phyloP scores from a whole-genome alignment of 2,329 filamentous ascomycete species.

The Exophiala sp. region DNA sequence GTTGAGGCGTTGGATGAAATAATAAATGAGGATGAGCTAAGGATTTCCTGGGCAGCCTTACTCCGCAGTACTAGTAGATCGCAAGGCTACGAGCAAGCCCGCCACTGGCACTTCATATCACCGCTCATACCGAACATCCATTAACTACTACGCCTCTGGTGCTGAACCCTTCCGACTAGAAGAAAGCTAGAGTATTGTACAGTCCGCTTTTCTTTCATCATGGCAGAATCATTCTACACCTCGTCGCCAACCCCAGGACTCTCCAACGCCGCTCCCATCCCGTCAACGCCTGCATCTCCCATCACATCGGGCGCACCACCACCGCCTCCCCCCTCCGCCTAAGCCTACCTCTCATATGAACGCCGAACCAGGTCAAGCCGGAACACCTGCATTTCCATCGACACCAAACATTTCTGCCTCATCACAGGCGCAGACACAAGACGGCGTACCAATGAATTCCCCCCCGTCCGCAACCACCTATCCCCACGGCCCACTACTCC shows the following conservation, averaged over 20 bases:
- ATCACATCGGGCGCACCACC: conserved; percentile 13
- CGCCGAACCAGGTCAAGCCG: conserved; percentile 15
- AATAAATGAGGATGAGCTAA: neutral
- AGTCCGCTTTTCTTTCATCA: neutral
- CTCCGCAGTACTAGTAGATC: conserved; percentile 6
- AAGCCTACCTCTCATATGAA: conserved; percentile 21
- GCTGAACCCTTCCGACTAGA: no score
- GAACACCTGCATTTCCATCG: conserved; percentile 11
- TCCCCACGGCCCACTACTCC: conserved; percentile 38
- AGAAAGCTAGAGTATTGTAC: no score
- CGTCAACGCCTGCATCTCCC: conserved; percentile 13
- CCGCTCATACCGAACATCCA: neutral
- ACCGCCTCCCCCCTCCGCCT: conserved; percentile 19
- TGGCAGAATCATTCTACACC: conserved; percentile 24
- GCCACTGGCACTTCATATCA: neutral
- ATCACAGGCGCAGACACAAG: no score
- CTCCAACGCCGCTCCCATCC: neutral
- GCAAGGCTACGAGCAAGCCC: conserved; percentile 15
- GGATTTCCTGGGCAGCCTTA: conserved; percentile 7
- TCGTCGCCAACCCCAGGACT: conserved; percentile 12
- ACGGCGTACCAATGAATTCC: conserved; percentile 33
- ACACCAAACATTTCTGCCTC: conserved; percentile 30
- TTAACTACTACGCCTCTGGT: no score
- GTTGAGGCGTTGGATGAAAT: no score
- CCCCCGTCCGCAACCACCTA: conserved; percentile 31